Conservation (phyloP, 1,284 basidiomycete species). For the Pseudozyma hubeiensis region DNA sequence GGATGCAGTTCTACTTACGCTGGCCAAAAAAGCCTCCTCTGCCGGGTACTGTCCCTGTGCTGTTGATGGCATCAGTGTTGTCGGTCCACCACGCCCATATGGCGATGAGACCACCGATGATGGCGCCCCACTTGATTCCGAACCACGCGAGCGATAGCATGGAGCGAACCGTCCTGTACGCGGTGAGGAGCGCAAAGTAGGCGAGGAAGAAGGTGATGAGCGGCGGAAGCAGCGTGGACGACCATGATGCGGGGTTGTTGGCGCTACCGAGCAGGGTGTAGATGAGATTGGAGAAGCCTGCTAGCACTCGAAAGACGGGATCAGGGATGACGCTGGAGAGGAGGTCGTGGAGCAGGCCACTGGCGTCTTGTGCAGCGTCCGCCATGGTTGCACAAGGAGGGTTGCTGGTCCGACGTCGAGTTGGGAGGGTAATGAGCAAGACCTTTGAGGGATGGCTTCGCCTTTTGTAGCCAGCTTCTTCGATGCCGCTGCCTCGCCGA, state of each 20-base stretch:
- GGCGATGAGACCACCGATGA: slow-evolving; percentile 52
- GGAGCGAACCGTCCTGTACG: slow-evolving; percentile 49
- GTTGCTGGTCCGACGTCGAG: not conserved
- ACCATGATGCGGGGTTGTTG: slow-evolving; percentile 56
- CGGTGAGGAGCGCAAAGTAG: slow-evolving; percentile 55
- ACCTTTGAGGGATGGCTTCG: not conserved
- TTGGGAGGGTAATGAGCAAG: not conserved
- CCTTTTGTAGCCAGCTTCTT: not conserved
- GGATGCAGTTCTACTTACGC: slow-evolving; percentile 22
- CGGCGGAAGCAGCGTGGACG: slow-evolving; percentile 51
- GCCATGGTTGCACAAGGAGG: slow-evolving; percentile 23
- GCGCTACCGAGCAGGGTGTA: slow-evolving; percentile 39
- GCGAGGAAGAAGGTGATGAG: slow-evolving; percentile 55
- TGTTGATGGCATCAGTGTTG: slow-evolving; percentile 43
- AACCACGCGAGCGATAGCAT: slow-evolving; percentile 51
- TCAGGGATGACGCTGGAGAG: slow-evolving; percentile 42
- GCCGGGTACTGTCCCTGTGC: slow-evolving; percentile 27
- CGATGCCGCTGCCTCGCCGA: not conserved
- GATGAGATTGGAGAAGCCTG: slow-evolving; percentile 55
- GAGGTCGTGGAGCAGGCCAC: slow-evolving; percentile 31
- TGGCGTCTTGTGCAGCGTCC: slow-evolving; percentile 17
- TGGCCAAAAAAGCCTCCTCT: slow-evolving; percentile 33
- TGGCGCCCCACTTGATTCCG: slow-evolving; percentile 59
- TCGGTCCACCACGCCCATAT: slow-evolving; percentile 59
- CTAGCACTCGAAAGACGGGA: slow-evolving; percentile 46